These are phyloP conservation scores for Onygenales sp. DNA, from an alignment of 2,329 filamentous ascomycete species.

Conservation along the genomic window DNA sequence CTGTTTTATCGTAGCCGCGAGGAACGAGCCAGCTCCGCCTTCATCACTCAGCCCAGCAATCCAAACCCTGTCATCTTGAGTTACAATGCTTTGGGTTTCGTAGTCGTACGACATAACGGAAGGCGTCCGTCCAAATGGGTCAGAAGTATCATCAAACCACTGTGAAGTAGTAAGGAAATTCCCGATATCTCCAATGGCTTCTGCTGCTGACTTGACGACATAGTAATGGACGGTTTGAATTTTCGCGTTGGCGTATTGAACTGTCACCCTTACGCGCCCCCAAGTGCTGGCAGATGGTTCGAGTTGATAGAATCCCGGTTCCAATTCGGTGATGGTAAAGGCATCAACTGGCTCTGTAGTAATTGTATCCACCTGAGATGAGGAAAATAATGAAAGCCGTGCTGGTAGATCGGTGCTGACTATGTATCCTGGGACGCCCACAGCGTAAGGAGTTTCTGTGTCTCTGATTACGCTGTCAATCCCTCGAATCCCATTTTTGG, in stretches of 20 bases:
- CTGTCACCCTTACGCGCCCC: slow-evolving; percentile 41
- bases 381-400: slow-evolving; percentile 36
- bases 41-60: slow-evolving; percentile 53
- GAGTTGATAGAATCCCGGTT: no score
- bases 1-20: slow-evolving; percentile 48
- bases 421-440: slow-evolving; percentile 44
- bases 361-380: slow-evolving; percentile 9
- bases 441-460: slow-evolving; percentile 39
- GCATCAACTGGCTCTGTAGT: no score
- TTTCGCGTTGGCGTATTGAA: slow-evolving; percentile 40
- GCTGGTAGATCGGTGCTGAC: slow-evolving; percentile 40
- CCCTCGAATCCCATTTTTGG: slow-evolving; percentile 33
- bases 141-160: slow-evolving; percentile 42
- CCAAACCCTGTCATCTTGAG: slow-evolving; percentile 45
- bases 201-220: slow-evolving; percentile 39
- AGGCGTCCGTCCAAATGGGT: slow-evolving; percentile 45
- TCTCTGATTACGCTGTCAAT: slow-evolving; percentile 39
- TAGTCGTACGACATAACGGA: slow-evolving; percentile 50
- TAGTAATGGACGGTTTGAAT: slow-evolving; percentile 49
- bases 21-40: slow-evolving; percentile 43
- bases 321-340: no score
- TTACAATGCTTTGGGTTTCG: slow-evolving; percentile 21
- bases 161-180: slow-evolving; percentile 46
- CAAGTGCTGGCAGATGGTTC: slow-evolving; percentile 22
- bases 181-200: slow-evolving; percentile 40